phyloP scores from a whole-genome alignment of 2,329 filamentous ascomycete species.

The Colletotrichum tropicale region DNA sequence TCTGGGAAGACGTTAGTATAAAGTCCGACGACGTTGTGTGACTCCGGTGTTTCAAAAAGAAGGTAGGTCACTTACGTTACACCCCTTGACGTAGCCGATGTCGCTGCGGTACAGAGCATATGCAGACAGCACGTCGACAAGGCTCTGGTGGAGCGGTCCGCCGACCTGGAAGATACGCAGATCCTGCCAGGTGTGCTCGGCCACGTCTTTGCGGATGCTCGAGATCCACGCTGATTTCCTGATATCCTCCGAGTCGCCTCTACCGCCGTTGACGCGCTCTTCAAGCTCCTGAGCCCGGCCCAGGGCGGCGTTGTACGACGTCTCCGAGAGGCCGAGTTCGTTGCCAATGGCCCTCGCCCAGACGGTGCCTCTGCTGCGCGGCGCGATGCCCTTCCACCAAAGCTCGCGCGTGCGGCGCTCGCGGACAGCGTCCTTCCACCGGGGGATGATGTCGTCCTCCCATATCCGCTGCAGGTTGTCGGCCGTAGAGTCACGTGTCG shows the following conservation, averaged over 20 bases:
- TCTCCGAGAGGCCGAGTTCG: constrained; percentile 68
- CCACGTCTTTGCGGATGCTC: constrained; percentile 67
- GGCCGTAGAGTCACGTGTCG: constrained; percentile 58
- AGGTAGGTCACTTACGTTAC: constrained; percentile 64
- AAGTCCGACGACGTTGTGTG: not conserved
- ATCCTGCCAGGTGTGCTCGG: constrained; percentile 70
- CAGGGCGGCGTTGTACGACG: constrained; percentile 74
- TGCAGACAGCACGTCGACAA: constrained; percentile 77
- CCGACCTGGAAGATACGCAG: constrained; percentile 73
- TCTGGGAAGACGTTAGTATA: constrained; percentile 46
- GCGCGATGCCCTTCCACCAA: constrained; percentile 82
- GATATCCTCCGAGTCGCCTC: constrained; percentile 57
- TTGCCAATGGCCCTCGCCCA: constrained; percentile 78
- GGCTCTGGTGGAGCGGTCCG: constrained; percentile 68
- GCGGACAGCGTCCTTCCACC: constrained; percentile 74
- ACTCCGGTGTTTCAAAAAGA: not conserved
- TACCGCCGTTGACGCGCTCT: constrained; percentile 55
- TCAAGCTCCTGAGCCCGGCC: constrained; percentile 69
- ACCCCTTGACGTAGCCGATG: constrained; percentile 77
- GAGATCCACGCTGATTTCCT: constrained; percentile 65
- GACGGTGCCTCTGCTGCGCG: constrained; percentile 70
- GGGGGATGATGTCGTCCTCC: constrained; percentile 78
- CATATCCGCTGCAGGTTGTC: constrained; percentile 67
- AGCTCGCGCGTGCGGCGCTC: constrained; percentile 75
- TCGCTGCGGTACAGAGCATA: constrained; percentile 85